Percentiles rank a stretch among this genome's conserved stretches.
Evolutionary conservation across 345 rosid species (phyloP).

Genomic region (Bruguiera parviflora): DNA sequence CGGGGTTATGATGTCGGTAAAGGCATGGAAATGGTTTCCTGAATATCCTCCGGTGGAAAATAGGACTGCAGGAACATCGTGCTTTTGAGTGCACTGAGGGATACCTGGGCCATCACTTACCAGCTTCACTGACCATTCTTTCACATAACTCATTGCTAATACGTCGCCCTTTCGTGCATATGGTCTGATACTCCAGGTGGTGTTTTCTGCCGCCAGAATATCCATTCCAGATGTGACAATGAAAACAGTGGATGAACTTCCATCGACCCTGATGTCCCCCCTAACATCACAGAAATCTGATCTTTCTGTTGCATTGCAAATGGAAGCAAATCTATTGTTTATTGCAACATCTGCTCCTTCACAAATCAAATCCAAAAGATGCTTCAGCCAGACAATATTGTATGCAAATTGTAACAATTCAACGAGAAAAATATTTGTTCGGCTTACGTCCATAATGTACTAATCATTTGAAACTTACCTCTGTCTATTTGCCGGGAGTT

Average conservation of each 20-base stretch:
- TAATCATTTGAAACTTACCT: background rate
- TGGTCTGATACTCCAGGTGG: constrained; percentile 52
- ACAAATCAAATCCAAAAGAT: background rate
- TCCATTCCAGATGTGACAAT: constrained; percentile 23
- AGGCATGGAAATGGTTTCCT: constrained; percentile 76
- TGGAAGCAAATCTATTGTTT: constrained; percentile 26
- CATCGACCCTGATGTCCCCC: constrained; percentile 58
- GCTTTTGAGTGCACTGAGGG: constrained; percentile 35
- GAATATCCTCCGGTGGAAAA: constrained; percentile 75
- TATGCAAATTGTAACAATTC: no score
- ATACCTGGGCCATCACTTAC: constrained; percentile 4
- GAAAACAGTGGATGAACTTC: constrained; percentile 41
- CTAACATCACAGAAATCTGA: constrained; percentile 60
- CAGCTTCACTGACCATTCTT: constrained; percentile 58
- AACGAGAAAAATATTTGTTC: no score
- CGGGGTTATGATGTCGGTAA: constrained; percentile 67
- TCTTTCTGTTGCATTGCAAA: constrained; percentile 41
- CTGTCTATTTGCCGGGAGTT: constrained; percentile 6
- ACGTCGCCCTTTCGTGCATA: constrained; percentile 67
- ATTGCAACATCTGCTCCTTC: constrained; percentile 16
- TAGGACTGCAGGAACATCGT: constrained; percentile 55
- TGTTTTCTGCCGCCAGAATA: constrained; percentile 20
- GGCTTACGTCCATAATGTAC: background rate
- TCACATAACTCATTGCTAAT: constrained; percentile 43
- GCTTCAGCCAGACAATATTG: constrained; percentile 22